Evolutionary conservation across 495 filamentous ascomycete species (phyloP).

Genomic region (Penicillium herquei): DNA sequence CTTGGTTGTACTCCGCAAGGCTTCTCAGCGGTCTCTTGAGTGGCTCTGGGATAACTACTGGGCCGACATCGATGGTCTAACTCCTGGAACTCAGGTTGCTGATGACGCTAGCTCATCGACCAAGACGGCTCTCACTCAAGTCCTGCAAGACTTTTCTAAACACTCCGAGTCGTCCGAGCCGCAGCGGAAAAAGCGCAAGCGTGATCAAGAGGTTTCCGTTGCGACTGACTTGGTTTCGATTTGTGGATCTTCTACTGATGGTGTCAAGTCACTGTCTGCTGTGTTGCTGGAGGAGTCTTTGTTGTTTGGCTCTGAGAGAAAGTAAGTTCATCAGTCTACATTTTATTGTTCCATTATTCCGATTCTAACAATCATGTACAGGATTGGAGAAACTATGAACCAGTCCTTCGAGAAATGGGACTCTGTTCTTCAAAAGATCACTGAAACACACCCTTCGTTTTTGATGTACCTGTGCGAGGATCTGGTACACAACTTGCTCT

Average conservation of each 20-base stretch:
- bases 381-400: slow-evolving; percentile 33
- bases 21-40: slow-evolving; percentile 63
- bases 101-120: slow-evolving; percentile 15
- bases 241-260: slow-evolving; percentile 24
- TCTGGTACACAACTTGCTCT: slow-evolving; percentile 33
- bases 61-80: slow-evolving; percentile 36
- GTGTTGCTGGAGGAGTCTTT: slow-evolving; percentile 29
- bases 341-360: not conserved
- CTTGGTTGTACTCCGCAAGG: slow-evolving; percentile 63
- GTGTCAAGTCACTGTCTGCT: slow-evolving; percentile 20
- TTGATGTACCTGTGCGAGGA: slow-evolving; percentile 35
- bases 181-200: slow-evolving; percentile 34
- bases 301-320: slow-evolving; percentile 28
- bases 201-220: slow-evolving; percentile 23
- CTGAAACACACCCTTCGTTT: slow-evolving; percentile 29
- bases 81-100: slow-evolving; percentile 1
- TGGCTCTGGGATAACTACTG: slow-evolving; percentile 94
- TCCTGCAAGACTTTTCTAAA: slow-evolving; percentile 18
- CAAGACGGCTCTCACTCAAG: slow-evolving; percentile 15
- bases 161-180: slow-evolving; percentile 14
- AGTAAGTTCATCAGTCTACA: slow-evolving; percentile 24
- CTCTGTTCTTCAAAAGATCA: slow-evolving; percentile 30
- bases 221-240: slow-evolving; percentile 29
- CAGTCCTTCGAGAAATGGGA: slow-evolving; percentile 35
- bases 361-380: slow-evolving; percentile 15